Percentiles rank a stretch among this genome's conserved stretches.
These are phyloP conservation scores for Saccharomyces hybrid DNA, from an alignment of 1,139 yeast species.

Conservation along the genomic window DNA sequence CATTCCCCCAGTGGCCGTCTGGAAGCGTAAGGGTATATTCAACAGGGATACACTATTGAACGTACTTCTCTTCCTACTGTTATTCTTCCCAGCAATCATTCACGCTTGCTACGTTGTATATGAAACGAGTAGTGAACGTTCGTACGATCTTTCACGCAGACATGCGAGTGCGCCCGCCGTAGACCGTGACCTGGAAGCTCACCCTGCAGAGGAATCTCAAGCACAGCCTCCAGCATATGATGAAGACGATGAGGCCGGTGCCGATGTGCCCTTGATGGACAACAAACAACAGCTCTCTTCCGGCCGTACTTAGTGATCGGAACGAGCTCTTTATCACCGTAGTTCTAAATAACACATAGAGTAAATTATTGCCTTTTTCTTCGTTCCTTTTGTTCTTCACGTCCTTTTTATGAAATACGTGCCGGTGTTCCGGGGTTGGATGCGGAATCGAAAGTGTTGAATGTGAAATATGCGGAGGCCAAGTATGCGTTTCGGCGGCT, in stretches of 20 bases:
- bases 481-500: neutral
- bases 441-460: neutral
- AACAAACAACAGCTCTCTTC: neutral
- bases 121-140: constrained; percentile 20
- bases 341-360: neutral
- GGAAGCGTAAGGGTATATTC: constrained; percentile 23
- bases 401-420: neutral
- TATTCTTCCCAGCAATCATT: constrained; percentile 26
- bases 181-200: neutral
- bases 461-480: neutral
- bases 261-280: neutral
- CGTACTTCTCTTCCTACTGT: constrained; percentile 16
- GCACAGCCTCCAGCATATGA: neutral
- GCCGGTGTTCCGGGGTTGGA: neutral
- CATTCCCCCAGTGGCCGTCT: constrained; percentile 24
- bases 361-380: neutral
- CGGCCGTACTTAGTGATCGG: neutral
- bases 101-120: constrained; percentile 25
- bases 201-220: neutral
- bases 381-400: neutral
- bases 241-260: neutral
- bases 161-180: neutral
- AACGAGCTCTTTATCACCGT: neutral
- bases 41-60: constrained; percentile 22
- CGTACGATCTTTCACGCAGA: neutral